Base-by-base conservation (phyloP, 2,329 filamentous ascomycete species). In the Neonectria punicea region DNA sequence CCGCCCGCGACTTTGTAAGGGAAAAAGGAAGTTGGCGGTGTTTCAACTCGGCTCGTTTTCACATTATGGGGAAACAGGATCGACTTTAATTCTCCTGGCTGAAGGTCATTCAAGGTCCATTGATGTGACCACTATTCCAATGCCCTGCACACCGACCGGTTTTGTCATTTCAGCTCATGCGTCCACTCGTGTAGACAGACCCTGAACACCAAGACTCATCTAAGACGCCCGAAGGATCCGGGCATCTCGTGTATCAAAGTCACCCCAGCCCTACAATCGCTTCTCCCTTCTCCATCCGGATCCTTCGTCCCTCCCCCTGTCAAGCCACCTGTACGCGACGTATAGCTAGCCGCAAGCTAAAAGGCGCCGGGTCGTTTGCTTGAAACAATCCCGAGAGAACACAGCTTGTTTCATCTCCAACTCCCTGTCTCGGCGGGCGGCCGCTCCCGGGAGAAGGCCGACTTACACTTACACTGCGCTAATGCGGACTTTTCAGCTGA, bases 381-480 rank as follows among this genome's bases (percentile, higher is more conserved):
- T 53, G 66, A 63, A 68, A 68, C 63, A 61, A 41, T 66, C 53
- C 63, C 66, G 55, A 61, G 64, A 47, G 30, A 57, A 25, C 22
- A 25, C 65, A 53, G 46, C 50, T 65, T 30, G 70, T 73, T 73
- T 73, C 71, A 66, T 56, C 58, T 53, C 32, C 22, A 53, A 5
- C 22, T 61, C 51, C 51, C 34, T 66, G 66, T 55, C 58, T 13
- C 11, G 46, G 25, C 32, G 46, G 58, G 67, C 69, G 71, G 70
- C 68, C 70, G 70, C 68, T 70, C 63, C 62, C 67, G 61, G 28
- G 22, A 25, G 22, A 25, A 5, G 22, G 4, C 22, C 4, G 22
- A 25, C 22, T 25, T 25, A 25, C 54, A 25, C 22, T 25, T 25
- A 25, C 54, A 30, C 55, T 18, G 53, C 14, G 36, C 36, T n/a